Percentiles rank a stretch among this genome's conserved stretches.
Evolutionary conservation across 768 basidiomycete genomes (phyloP).

Genomic region (Boletus reticuloceps): DNA sequence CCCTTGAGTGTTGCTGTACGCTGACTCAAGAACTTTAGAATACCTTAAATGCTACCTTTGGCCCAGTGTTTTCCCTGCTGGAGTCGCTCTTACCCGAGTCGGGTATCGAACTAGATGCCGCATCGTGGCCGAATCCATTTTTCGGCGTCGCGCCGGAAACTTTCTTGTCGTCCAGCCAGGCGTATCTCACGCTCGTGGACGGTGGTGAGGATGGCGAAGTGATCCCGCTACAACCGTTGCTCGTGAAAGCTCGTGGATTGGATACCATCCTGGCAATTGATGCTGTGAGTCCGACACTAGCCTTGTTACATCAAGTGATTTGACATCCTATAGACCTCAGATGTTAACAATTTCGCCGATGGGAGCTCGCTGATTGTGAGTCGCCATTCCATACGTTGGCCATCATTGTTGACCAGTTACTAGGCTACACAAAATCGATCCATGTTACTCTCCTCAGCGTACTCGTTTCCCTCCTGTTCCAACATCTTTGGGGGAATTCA

Average conservation of each 20-base stretch:
- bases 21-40: constrained; percentile 5
- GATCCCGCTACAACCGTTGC: constrained; percentile 49
- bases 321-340: constrained; percentile 8
- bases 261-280: constrained; percentile 55
- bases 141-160: constrained; percentile 32
- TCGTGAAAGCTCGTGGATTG: constrained; percentile 43
- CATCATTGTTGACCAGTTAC: not conserved
- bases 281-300: constrained; percentile 21
- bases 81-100: constrained; percentile 23
- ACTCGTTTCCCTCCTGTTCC: constrained; percentile 35
- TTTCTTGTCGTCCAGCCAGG: constrained; percentile 34
- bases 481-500: constrained; percentile 25
- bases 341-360: constrained; percentile 18
- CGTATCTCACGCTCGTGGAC: constrained; percentile 35
- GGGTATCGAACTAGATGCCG: constrained; percentile 27
- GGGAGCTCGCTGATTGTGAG: constrained; percentile 29
- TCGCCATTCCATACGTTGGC: not conserved
- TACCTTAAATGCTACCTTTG: constrained; percentile 6
- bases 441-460: constrained; percentile 30
- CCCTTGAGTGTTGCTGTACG: not conserved
- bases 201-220: constrained; percentile 44
- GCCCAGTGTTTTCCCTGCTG: constrained; percentile 16
- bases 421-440: constrained; percentile 40
- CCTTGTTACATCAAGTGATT: not conserved
- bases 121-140: constrained; percentile 39